phyloP scores from a whole-genome alignment of 2,329 filamentous ascomycete species.

The Colletotrichum spinosum region DNA sequence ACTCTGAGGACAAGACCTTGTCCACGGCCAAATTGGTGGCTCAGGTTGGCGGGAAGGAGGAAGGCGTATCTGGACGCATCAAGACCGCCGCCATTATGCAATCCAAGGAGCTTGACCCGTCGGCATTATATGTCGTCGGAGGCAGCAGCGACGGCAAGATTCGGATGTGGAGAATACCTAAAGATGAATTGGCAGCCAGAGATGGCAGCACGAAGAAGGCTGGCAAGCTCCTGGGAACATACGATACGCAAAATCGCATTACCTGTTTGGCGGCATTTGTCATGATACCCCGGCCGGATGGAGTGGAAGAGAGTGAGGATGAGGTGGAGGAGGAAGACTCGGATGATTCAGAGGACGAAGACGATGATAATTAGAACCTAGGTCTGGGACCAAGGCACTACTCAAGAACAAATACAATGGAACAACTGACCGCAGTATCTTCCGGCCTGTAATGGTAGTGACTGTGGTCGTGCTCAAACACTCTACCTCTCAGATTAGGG shows the following conservation, averaged over 20 bases:
- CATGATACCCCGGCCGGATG: constrained; percentile 78
- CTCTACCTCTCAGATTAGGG: too few relatives aligned
- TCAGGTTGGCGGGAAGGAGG: constrained; percentile 81
- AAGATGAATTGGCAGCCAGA: constrained; percentile 52
- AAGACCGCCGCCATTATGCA: constrained; percentile 86
- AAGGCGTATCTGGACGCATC: constrained; percentile 77
- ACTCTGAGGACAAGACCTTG: constrained; percentile 49
- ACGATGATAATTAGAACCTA: constrained; percentile 44
- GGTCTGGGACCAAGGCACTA: too few relatives aligned
- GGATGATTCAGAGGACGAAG: constrained; percentile 50
- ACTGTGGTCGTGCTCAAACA: too few relatives aligned
- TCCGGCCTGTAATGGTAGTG: too few relatives aligned
- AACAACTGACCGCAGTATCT: too few relatives aligned
- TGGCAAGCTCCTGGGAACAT: constrained; percentile 78
- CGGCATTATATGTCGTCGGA: constrained; percentile 70
- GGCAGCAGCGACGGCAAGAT: constrained; percentile 88
- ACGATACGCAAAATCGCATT: constrained; percentile 88
- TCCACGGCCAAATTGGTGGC: constrained; percentile 75
- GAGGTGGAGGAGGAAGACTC: constrained; percentile 58
- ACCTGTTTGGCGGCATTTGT: constrained; percentile 89
- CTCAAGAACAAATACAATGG: too few relatives aligned
- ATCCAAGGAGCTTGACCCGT: constrained; percentile 50
- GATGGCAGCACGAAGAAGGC: constrained; percentile 51
- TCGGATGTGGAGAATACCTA: constrained; percentile 77
- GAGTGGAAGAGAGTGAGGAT: constrained; percentile 69